A percentile compares a stretch with the other conserved stretches of the same genome.
phyloP scores from a whole-genome alignment of 2,329 filamentous ascomycete genomes.

The Cytospora piceae region DNA sequence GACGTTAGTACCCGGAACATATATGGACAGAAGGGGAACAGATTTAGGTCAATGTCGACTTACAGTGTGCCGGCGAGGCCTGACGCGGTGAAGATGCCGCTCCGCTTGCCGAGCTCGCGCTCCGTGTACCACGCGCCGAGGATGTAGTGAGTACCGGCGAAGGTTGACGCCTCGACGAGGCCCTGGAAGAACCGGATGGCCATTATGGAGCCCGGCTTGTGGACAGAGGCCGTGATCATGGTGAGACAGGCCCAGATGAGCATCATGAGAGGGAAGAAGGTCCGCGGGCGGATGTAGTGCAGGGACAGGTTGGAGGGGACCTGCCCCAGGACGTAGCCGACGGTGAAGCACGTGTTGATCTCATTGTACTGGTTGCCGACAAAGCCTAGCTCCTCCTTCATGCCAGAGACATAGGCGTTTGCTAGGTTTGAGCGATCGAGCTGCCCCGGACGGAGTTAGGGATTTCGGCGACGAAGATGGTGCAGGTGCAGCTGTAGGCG shows the following conservation, averaged over 20 bases:
- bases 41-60: neutral
- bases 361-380: constrained; percentile 54
- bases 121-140: constrained; percentile 65
- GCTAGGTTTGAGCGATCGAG: constrained; percentile 56
- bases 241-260: constrained; percentile 66
- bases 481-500: neutral
- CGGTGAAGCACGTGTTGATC: constrained; percentile 56
- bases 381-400: constrained; percentile 55
- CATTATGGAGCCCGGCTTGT: constrained; percentile 59
- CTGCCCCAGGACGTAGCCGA: constrained; percentile 54
- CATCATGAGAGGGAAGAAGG: constrained; percentile 68
- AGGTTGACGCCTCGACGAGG: constrained; percentile 59
- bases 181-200: constrained; percentile 62
- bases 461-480: neutral
- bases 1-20: neutral
- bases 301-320: constrained; percentile 65
- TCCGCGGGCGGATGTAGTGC: constrained; percentile 64
- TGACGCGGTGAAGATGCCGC: constrained; percentile 63
- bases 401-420: constrained; percentile 59
- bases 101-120: constrained; percentile 64
- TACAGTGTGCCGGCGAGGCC: constrained; percentile 64
- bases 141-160: constrained; percentile 62
- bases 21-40: neutral
- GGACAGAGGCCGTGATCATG: constrained; percentile 60
- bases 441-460: constrained; percentile 32